Evolutionary conservation across 257 asterid genomes (phyloP).

Genomic region (Fraxinus cuspidata): DNA sequence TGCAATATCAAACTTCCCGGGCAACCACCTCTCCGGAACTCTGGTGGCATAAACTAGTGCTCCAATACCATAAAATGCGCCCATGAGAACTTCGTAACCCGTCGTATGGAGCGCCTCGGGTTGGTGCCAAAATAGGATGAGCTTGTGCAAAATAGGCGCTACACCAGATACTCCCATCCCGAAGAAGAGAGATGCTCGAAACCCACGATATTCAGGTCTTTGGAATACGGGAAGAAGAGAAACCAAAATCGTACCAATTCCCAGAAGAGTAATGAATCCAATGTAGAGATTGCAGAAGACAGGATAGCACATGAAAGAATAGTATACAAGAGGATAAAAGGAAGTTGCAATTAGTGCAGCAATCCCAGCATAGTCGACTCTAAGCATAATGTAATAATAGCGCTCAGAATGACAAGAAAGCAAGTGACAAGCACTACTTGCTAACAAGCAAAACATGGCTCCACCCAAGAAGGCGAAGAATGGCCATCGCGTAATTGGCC

Average conservation of each 20-base stretch:
- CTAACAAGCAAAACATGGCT: slow-evolving; percentile 93
- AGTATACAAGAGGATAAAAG: slow-evolving; percentile 90
- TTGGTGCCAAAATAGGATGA: slow-evolving; percentile 71
- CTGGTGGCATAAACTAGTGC: slow-evolving; percentile 80
- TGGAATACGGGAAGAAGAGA: slow-evolving; percentile 91
- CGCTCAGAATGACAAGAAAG: slow-evolving; percentile 88
- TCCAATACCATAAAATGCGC: slow-evolving; percentile 69
- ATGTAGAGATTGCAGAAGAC: slow-evolving; percentile 80
- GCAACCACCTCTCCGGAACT: slow-evolving; percentile 93
- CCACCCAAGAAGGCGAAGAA: slow-evolving; percentile 93
- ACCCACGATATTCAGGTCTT: slow-evolving; percentile 68
- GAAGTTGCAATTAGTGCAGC: slow-evolving; percentile 93
- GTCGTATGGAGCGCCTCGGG: slow-evolving; percentile 91
- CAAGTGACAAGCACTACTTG: slow-evolving; percentile 92
- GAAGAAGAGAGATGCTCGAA: slow-evolving; percentile 79
- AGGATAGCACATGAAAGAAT: slow-evolving; percentile 96
- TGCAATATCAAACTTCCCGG: slow-evolving; percentile 88
- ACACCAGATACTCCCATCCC: slow-evolving; percentile 91
- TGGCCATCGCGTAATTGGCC: slow-evolving; percentile 98
- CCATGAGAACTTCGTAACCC: slow-evolving; percentile 82
- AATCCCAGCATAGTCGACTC: slow-evolving; percentile 88
- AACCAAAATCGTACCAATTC: slow-evolving; percentile 60
- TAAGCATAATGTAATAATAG: slow-evolving; percentile 73
- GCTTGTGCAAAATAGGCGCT: slow-evolving; percentile 81
- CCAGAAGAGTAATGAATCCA: slow-evolving; percentile 84